These are phyloP conservation scores for Pholiota molesta DNA, from an alignment of 768 basidiomycete genomes.

Conservation along the genomic window DNA sequence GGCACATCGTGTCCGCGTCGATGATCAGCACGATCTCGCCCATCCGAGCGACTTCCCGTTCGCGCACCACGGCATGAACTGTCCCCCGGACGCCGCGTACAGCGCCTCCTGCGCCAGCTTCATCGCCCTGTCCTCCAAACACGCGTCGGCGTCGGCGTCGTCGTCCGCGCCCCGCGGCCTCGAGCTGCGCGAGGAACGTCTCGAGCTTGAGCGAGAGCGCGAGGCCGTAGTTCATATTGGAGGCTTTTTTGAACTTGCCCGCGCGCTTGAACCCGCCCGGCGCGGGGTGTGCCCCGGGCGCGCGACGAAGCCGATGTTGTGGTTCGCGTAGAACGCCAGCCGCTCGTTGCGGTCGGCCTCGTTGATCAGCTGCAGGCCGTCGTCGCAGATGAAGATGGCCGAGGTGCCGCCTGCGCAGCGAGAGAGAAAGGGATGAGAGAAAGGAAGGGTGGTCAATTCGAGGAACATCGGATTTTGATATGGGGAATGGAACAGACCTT, in stretches of 20 bases:
- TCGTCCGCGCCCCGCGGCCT: constrained; percentile 45
- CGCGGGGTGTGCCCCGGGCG: constrained; percentile 69
- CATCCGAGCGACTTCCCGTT: constrained; percentile 76
- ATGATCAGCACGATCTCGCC: constrained; percentile 83
- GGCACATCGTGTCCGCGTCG: constrained; percentile 81
- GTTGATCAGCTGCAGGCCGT: constrained; percentile 73
- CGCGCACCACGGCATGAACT: constrained; percentile 70
- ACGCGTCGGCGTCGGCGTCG: constrained; percentile 50
- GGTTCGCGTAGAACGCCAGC: constrained; percentile 77
- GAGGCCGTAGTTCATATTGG: constrained; percentile 75
- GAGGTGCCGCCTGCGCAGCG: constrained; percentile 58
- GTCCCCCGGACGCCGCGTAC: constrained; percentile 55
- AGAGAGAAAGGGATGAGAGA: background rate
- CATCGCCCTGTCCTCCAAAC: constrained; percentile 73
- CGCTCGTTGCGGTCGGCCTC: constrained; percentile 67
- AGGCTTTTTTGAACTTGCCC: constrained; percentile 88
- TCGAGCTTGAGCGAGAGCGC: constrained; percentile 64
- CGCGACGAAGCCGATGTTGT: constrained; percentile 78
- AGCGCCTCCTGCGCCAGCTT: constrained; percentile 74
- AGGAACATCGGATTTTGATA: background rate
- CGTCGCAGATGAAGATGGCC: constrained; percentile 82
- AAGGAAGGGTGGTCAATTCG: background rate
- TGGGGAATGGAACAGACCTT: constrained; percentile 44
- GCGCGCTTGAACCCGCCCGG: constrained; percentile 92
- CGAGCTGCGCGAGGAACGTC: constrained; percentile 50